phyloP scores from a whole-genome alignment of 2,329 filamentous ascomycete genomes.

The Pezicula rhizophila region DNA sequence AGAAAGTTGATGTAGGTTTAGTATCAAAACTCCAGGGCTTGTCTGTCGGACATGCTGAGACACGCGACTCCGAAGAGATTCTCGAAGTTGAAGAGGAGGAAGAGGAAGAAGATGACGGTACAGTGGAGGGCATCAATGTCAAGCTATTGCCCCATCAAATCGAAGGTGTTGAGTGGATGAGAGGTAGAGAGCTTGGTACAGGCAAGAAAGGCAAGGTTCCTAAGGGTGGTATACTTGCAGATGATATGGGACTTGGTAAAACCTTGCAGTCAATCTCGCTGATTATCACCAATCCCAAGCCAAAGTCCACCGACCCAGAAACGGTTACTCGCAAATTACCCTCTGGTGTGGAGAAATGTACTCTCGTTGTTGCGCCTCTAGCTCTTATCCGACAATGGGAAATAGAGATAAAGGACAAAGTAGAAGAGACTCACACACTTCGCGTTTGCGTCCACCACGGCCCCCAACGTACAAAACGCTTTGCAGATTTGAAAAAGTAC shows the following conservation, averaged over 20 bases:
- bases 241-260: conserved; percentile 97
- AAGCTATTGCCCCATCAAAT: conserved; percentile 90
- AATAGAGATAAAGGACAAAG: conserved; percentile 79
- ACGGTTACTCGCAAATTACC: conserved; percentile 60
- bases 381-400: conserved; percentile 98
- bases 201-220: conserved; percentile 77
- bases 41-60: conserved; percentile 41
- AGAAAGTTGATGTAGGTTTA: conserved; percentile 25
- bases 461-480: conserved; percentile 72
- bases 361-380: conserved; percentile 85
- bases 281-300: conserved; percentile 75
- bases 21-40: conserved; percentile 30
- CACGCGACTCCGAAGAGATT: conserved; percentile 19
- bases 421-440: conserved; percentile 62
- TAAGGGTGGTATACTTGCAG: conserved; percentile 89
- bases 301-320: conserved; percentile 50
- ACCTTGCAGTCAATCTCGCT: conserved; percentile 90
- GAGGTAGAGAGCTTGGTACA: conserved; percentile 79
- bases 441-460: conserved; percentile 90
- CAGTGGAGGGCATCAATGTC: conserved; percentile 76
- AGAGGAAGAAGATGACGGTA: conserved; percentile 52
- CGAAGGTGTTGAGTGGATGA: conserved; percentile 93
- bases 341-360: conserved; percentile 66
- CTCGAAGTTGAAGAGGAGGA: conserved; percentile 38
- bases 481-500: conserved; percentile 71